Base-by-base conservation (phyloP, 257 asterid species). In the Nicotiana paniculata region DNA sequence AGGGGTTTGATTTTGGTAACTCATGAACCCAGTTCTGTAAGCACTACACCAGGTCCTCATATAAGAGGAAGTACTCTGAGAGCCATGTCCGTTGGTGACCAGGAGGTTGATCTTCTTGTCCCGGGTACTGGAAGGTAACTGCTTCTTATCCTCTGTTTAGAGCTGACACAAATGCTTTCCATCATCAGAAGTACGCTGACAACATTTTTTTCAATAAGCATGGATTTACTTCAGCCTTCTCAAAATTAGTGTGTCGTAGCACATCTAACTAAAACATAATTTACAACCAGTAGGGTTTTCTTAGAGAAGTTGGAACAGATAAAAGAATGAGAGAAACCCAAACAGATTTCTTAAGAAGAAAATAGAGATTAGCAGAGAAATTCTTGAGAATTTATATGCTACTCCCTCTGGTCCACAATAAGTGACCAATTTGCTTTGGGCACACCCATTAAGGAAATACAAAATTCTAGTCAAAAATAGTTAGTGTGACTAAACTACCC, bases 81-180 rank as follows among this genome's bases (percentile, higher is more conserved):
- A 82, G 92, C 92, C 76, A 76, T 65, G 86, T 84, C 92, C 6
- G 85, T 86, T 28, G 92, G 92, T 48, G 89, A 89, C 72, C 82
- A 82, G 82, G 92, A 89, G 63, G 92, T 88, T 39, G 92, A 89
- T 86, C 88, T 89, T 63, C 89, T 89, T 59, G 84, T 89, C 79
- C 92, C 92, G 54, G 92, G 90, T 81, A 85, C 90, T 57, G 91
- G 89, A 86, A 89, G 92, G 92, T 89, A 88, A 51, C 69, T 75
- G 81, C 82, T 76, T 39, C 65, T 62, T 46, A 26, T 28, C 62
- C 48, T 43, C 72, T 63, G 26, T 24, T 62, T 39, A 13, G 77
- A 37, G 16, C 33, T 6, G 79, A 15, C 80, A 51, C 16, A 61
- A 58, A 75, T 75, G 35, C 80, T 15, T 75, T 13, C 79, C 24